phyloP scores from a whole-genome alignment of 768 basidiomycete species.

The Botryobasidium botryosum region DNA sequence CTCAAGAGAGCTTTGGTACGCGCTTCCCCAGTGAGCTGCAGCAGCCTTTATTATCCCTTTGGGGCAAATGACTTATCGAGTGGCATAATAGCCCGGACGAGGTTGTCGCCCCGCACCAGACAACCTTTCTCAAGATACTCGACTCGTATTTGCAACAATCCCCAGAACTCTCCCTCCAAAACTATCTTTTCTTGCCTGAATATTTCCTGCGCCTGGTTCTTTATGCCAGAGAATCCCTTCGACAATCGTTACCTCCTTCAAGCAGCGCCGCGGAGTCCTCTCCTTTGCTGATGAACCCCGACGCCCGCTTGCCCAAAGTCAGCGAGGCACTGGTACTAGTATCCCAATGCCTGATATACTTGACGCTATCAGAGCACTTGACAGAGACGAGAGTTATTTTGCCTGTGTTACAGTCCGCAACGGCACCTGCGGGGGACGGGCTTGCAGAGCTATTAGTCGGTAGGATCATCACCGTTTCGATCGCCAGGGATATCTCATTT shows the following conservation, averaged over 20 bases:
- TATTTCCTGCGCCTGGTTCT: conserved; percentile 43
- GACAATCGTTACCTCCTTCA: conserved; percentile 18
- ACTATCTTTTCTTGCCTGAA: conserved; percentile 35
- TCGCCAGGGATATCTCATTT: too few species aligned
- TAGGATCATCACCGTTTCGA: too few species aligned
- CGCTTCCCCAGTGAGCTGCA: conserved; percentile 48
- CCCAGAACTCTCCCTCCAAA: conserved; percentile 5
- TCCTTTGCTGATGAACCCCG: too few species aligned
- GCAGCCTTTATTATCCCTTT: conserved; percentile 7
- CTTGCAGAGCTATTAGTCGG: too few species aligned
- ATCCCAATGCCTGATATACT: conserved; percentile 54
- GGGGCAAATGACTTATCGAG: not conserved
- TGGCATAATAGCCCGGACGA: conserved; percentile 36
- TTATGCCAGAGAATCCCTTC: conserved; percentile 40
- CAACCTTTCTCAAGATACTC: conserved; percentile 69
- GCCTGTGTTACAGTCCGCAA: too few species aligned
- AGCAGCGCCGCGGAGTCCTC: not conserved
- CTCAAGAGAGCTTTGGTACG: conserved; percentile 40
- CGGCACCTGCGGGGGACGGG: too few species aligned
- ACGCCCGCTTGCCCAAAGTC: conserved; percentile 8
- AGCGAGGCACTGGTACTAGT: conserved; percentile 67
- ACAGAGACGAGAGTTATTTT: too few species aligned
- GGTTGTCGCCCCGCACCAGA: conserved; percentile 69
- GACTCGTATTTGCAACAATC: conserved; percentile 60
- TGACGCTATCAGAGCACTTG: conserved; percentile 42